Percentiles rank a stretch among this genome's conserved stretches.
These are phyloP conservation scores for Lunularia cruciata DNA, from an alignment of 225 moss, liverwort and hornwort species.

Conservation along the genomic window DNA sequence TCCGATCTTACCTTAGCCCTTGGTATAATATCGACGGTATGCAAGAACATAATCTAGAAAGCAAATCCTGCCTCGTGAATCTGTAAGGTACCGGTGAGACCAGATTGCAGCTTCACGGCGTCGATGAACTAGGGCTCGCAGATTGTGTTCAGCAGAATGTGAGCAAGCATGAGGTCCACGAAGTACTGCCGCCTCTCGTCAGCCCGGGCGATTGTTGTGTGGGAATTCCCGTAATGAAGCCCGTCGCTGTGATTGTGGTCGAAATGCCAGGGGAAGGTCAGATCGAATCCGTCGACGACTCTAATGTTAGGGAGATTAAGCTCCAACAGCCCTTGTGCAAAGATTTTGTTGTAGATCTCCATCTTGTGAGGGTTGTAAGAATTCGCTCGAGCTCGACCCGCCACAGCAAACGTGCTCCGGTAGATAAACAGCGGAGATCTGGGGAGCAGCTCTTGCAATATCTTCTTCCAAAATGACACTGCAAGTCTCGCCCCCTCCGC, in stretches of 20 bases:
- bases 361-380: conserved; percentile 16
- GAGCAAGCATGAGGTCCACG: conserved; percentile 18
- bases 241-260: conserved; percentile 19
- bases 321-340: neutral
- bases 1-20: no score
- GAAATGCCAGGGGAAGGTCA: conserved; percentile 20
- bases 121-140: no score
- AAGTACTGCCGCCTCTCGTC: neutral
- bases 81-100: no score
- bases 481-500: conserved; percentile 25
- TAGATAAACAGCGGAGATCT: conserved; percentile 26
- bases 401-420: conserved; percentile 19
- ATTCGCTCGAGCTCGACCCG: neutral
- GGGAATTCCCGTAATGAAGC: neutral
- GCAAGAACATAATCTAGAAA: no score
- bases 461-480: conserved; percentile 22
- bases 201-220: no score
- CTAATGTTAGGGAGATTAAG: neutral
- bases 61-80: no score
- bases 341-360: conserved; percentile 1
- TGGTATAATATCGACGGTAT: no score
- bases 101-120: no score
- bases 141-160: conserved; percentile 4
- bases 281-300: conserved; percentile 4
- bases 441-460: neutral